phyloP scores from a whole-genome alignment of 305 asterid species.

The Solanum aculeatissimum region DNA sequence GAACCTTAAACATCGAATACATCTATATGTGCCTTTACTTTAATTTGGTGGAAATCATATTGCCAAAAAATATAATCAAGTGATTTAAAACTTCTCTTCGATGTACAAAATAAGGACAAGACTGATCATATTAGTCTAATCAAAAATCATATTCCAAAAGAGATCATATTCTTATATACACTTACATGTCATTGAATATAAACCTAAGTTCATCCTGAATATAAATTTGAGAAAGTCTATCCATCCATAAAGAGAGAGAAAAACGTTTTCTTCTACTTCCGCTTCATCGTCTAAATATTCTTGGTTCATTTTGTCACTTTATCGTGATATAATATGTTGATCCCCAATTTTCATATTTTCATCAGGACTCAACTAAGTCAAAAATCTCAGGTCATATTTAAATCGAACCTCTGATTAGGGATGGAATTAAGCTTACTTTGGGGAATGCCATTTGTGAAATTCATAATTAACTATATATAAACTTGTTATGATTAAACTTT shows the following conservation, averaged over 20 bases:
- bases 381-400: no score
- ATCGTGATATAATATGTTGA: not conserved
- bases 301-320: not conserved
- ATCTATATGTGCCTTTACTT: not conserved
- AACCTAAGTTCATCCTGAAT: not conserved
- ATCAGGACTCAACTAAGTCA: no score
- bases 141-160: not conserved
- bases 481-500: not conserved
- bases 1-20: not conserved
- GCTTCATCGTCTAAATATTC: not conserved
- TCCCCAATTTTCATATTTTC: no score
- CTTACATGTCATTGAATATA: not conserved
- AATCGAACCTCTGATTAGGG: no score
- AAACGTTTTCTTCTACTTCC: not conserved
- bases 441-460: not conserved
- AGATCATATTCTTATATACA: not conserved
- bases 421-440: no score
- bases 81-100: not conserved
- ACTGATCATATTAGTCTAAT: not conserved
- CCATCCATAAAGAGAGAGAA: not conserved
- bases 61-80: not conserved
- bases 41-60: not conserved
- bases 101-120: not conserved
- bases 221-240: not conserved
- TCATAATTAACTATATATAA: not conserved